Percentiles rank a stretch among this genome's conserved stretches.
phyloP scores from a whole-genome alignment of 2,329 filamentous ascomycete genomes.

The Talaromyces sp. region DNA sequence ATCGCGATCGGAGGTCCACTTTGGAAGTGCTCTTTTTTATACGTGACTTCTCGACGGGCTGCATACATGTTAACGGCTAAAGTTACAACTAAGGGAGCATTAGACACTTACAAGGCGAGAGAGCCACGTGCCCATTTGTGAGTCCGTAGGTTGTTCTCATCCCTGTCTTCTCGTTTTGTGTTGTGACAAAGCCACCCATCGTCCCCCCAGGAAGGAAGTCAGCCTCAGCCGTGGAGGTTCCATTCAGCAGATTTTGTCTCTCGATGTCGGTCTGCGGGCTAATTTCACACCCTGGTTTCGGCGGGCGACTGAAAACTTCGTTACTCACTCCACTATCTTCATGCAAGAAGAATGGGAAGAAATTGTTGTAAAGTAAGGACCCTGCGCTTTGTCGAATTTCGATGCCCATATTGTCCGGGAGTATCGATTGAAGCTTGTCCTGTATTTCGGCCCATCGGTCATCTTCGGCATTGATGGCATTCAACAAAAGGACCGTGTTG shows the following conservation, averaged over 20 bases:
- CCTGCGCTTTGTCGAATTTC: conserved; percentile 4
- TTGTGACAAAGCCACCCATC: conserved; percentile 6
- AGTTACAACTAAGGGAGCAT: too few relatives aligned
- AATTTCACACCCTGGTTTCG: too few relatives aligned
- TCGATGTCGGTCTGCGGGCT: too few relatives aligned
- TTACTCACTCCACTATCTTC: too few relatives aligned
- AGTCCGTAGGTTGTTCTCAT: conserved; percentile 1
- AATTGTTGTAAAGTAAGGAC: conserved; percentile 1
- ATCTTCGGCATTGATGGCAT: conserved; percentile 3
- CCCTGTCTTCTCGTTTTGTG: neutral
- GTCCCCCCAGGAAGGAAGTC: neutral
- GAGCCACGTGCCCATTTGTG: conserved; percentile 5
- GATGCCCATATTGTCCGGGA: neutral
- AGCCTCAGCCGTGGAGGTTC: neutral
- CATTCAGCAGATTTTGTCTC: neutral
- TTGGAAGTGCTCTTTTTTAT: neutral
- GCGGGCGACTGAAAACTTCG: too few relatives aligned
- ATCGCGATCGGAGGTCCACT: neutral
- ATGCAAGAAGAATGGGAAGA: neutral
- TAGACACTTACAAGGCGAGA: neutral
- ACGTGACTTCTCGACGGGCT: neutral
- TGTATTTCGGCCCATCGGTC: neutral
- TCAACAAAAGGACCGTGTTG: neutral
- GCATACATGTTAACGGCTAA: neutral
- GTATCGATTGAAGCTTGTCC: neutral